Evolutionary conservation across 192 early-diverging fungal genomes (phyloP).

Genomic region (Linderina pennispora): DNA sequence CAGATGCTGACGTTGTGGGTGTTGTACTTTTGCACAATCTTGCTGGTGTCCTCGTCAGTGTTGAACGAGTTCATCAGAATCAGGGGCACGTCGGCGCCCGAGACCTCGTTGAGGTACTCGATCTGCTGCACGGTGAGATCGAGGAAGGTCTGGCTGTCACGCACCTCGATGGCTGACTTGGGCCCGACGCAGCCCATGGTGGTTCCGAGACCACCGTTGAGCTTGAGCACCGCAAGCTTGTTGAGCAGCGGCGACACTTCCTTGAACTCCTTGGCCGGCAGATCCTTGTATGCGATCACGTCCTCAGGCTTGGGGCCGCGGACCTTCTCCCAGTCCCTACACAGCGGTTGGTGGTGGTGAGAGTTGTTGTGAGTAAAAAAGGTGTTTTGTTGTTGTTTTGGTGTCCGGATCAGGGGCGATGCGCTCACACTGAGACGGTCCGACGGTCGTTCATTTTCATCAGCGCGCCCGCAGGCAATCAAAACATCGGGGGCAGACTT

Average conservation of each 20-base stretch:
- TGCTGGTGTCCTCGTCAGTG: slow-evolving; percentile 94
- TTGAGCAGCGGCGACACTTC: slow-evolving; percentile 56
- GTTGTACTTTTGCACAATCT: slow-evolving; percentile 98
- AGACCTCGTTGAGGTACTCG: slow-evolving; percentile 89
- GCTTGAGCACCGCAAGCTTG: slow-evolving; percentile 97
- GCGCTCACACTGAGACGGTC: too few species aligned
- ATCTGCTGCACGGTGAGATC: slow-evolving; percentile 98
- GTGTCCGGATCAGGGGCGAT: too few species aligned
- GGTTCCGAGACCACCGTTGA: slow-evolving; percentile 98
- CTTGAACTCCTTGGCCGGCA: slow-evolving; percentile 42
- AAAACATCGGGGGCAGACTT: not conserved
- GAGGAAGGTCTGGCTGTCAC: slow-evolving; percentile 97
- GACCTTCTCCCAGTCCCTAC: slow-evolving; percentile 92
- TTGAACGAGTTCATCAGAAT: slow-evolving; percentile 99
- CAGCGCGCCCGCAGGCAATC: too few species aligned
- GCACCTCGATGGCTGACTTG: slow-evolving; percentile 97
- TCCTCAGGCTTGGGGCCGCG: slow-evolving; percentile 87
- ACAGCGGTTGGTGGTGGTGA: slow-evolving; percentile 1
- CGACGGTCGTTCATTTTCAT: too few species aligned
- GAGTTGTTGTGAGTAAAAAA: not conserved
- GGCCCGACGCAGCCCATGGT: slow-evolving; percentile 99
- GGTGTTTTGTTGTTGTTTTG: too few species aligned
- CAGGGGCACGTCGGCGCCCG: slow-evolving; percentile 89
- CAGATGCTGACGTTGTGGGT: slow-evolving; percentile 87
- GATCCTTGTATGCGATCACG: slow-evolving; percentile 73